phyloP scores from a whole-genome alignment of 345 rosid species.

The Orychophragmus violaceus region DNA sequence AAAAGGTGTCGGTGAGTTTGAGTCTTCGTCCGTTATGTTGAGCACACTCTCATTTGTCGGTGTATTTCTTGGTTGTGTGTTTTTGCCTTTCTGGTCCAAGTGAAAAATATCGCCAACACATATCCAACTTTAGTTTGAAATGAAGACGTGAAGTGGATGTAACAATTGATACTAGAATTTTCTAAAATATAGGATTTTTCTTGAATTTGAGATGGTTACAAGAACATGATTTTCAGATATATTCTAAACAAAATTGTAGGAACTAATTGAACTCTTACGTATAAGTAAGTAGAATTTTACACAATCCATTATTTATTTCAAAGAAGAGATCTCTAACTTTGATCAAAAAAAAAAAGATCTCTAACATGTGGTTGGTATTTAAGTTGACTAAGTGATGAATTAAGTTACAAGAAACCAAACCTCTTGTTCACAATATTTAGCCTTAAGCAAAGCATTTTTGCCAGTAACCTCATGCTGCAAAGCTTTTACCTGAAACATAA shows the following conservation, averaged over 20 bases:
- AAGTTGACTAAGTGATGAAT: no score
- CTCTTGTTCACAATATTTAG: conserved; percentile 12
- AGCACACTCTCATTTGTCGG: neutral
- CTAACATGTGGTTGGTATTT: no score
- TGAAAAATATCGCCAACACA: neutral
- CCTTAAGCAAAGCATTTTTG: conserved; percentile 20
- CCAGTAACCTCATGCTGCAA: conserved; percentile 20
- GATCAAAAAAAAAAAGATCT: no score
- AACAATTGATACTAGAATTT: no score
- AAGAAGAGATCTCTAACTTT: no score
- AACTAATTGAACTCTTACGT: no score
- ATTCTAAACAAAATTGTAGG: no score
- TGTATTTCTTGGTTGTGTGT: conserved; percentile 9
- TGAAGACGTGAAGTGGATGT: neutral
- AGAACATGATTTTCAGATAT: no score
- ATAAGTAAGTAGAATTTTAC: no score
- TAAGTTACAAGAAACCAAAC: conserved; percentile 10
- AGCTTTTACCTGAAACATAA: conserved; percentile 18
- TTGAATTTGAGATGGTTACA: no score
- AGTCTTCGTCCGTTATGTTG: neutral
- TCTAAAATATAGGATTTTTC: no score
- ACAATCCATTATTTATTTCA: no score
- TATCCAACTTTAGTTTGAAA: neutral
- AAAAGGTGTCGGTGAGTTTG: neutral
- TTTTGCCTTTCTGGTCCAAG: neutral